Conservation (phyloP, 371 early-diverging fungal species). For the Mortierella sp. region DNA sequence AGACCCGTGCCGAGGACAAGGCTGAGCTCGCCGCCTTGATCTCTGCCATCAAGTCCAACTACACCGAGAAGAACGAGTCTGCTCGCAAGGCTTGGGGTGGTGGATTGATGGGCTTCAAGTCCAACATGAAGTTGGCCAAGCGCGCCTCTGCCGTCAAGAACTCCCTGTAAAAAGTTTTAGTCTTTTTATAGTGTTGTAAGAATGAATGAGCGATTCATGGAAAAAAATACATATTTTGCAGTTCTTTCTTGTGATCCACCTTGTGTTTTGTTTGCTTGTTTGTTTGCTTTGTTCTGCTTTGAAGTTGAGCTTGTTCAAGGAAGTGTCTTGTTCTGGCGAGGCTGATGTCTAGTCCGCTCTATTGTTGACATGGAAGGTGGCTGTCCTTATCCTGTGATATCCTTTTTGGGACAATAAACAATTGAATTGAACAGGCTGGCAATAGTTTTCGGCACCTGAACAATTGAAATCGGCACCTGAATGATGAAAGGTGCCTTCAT, state of each 20-base stretch:
- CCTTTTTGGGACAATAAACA: no score
- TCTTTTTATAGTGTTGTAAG: constrained; percentile 1
- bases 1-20: constrained; percentile 97
- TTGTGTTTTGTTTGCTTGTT: background rate
- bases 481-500: no score
- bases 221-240: constrained; percentile 32
- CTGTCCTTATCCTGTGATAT: no score
- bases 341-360: no score
- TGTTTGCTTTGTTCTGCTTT: background rate
- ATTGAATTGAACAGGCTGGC: no score
- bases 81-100: constrained; percentile 96
- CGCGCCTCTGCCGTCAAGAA: constrained; percentile 81
- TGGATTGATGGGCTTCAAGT: constrained; percentile 96
- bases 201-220: constrained; percentile 39
- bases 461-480: no score
- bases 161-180: constrained; percentile 47
- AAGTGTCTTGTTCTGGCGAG: no score
- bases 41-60: constrained; percentile 94
- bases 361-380: no score
- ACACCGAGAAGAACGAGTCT: constrained; percentile 93
- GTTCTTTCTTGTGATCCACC: constrained; percentile 17
- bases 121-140: constrained; percentile 87
- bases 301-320: no score
- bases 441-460: no score
- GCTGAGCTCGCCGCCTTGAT: constrained; percentile 89